Evolutionary conservation across 352 stramenopile genomes (phyloP).

Genomic region (Phytophthora litchii): DNA sequence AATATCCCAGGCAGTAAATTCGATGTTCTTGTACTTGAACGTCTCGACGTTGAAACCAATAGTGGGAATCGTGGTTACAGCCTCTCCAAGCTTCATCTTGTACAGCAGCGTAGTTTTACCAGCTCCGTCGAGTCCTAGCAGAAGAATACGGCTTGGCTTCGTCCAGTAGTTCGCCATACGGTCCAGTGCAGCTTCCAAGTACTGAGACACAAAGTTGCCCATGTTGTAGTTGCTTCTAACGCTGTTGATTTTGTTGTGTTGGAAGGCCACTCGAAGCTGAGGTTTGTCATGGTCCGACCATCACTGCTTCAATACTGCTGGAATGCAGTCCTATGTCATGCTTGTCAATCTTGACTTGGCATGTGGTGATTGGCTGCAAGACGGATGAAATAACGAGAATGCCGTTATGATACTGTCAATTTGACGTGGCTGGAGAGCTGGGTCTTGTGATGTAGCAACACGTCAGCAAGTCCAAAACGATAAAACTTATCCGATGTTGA

Average conservation of each 20-base stretch:
- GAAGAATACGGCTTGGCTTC: slow-evolving; percentile 62
- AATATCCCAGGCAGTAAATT: slow-evolving; percentile 85
- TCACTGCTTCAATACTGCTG: slow-evolving; percentile 2
- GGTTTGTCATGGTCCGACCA: neutral
- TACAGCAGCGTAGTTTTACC: slow-evolving; percentile 97
- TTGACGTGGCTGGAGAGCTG: slow-evolving; percentile 20
- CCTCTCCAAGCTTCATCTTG: slow-evolving; percentile 75
- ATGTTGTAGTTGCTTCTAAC: slow-evolving; percentile 18
- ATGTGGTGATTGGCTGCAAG: slow-evolving; percentile 22
- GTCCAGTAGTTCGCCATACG: slow-evolving; percentile 40
- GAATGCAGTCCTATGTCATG: slow-evolving; percentile 27
- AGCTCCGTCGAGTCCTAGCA: slow-evolving; percentile 92
- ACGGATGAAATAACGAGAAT: too few relatives aligned
- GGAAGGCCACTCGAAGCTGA: neutral
- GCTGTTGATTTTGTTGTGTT: slow-evolving; percentile 20
- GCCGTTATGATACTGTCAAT: neutral
- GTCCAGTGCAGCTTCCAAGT: slow-evolving; percentile 38
- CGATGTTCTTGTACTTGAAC: slow-evolving; percentile 70
- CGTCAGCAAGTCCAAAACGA: too few relatives aligned
- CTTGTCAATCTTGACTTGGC: slow-evolving; percentile 30
- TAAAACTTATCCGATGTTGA: neutral
- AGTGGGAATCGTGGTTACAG: slow-evolving; percentile 70
- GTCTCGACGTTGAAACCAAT: slow-evolving; percentile 86
- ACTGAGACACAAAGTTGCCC: slow-evolving; percentile 41
- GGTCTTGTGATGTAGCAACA: too few relatives aligned